These are phyloP conservation scores for Leishmania lainsoni DNA, from an alignment of 208 protist species.

Conservation along the genomic window DNA sequence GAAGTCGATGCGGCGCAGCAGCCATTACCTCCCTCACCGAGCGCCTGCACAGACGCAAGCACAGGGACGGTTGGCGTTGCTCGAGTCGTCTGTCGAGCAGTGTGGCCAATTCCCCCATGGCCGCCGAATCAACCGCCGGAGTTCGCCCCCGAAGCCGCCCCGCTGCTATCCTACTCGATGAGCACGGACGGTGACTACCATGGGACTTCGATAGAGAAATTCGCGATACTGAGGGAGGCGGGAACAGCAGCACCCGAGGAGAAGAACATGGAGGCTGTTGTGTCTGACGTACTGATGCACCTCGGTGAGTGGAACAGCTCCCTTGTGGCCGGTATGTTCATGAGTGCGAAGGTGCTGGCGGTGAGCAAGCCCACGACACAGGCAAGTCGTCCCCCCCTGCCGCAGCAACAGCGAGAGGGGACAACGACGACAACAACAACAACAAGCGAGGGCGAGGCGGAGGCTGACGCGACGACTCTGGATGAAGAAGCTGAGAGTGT, in stretches of 20 bases:
- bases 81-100: constrained; percentile 10
- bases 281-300: constrained; percentile 6
- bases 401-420: background rate
- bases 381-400: background rate
- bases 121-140: background rate
- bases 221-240: background rate
- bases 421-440: background rate
- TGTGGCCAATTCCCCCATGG: constrained; percentile 12
- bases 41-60: background rate
- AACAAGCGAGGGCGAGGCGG: background rate
- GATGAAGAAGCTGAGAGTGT: background rate
- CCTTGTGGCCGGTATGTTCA: constrained; percentile 4
- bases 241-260: background rate
- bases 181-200: background rate
- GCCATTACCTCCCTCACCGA: background rate
- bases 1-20: background rate
- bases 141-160: background rate
- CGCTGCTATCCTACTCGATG: constrained; percentile 3
- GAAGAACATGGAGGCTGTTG: background rate
- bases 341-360: background rate
- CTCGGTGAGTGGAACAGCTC: constrained; percentile 19
- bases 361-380: background rate
- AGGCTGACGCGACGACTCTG: background rate
- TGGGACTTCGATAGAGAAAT: background rate
- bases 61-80: background rate